Evolutionary conservation across 345 rosid species (phyloP).

Genomic region (Eucalyptus grandis): DNA sequence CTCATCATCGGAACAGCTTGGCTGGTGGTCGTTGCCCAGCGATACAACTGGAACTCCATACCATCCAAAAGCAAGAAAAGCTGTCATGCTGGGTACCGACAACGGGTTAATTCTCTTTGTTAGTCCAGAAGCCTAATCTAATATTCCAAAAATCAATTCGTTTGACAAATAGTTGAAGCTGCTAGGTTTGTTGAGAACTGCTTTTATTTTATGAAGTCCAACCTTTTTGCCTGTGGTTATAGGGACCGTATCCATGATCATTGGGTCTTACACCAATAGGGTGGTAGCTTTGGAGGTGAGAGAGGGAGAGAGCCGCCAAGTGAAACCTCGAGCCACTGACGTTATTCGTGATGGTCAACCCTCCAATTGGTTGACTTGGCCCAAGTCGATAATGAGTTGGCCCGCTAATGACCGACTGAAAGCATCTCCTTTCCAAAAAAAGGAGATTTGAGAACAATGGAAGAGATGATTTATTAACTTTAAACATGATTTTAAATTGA

Average conservation of each 20-base stretch:
- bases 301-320: not conserved
- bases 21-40: not conserved
- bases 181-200: not conserved
- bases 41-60: not conserved
- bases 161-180: not conserved
- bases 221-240: not conserved
- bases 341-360: not conserved
- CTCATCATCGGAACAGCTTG: not conserved
- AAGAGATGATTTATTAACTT: not conserved
- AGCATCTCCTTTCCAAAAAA: not conserved
- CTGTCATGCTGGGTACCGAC: not conserved
- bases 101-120: not conserved
- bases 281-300: not conserved
- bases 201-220: not conserved
- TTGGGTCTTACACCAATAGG: not conserved
- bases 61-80: not conserved
- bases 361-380: not conserved
- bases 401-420: not conserved
- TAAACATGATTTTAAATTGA: not conserved
- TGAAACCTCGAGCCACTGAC: not conserved
- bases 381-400: not conserved
- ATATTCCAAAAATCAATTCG: not conserved
- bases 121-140: not conserved
- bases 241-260: not conserved
- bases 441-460: not conserved